Conservation (phyloP, 495 filamentous ascomycete species). For the Pyronema domesticum region DNA sequence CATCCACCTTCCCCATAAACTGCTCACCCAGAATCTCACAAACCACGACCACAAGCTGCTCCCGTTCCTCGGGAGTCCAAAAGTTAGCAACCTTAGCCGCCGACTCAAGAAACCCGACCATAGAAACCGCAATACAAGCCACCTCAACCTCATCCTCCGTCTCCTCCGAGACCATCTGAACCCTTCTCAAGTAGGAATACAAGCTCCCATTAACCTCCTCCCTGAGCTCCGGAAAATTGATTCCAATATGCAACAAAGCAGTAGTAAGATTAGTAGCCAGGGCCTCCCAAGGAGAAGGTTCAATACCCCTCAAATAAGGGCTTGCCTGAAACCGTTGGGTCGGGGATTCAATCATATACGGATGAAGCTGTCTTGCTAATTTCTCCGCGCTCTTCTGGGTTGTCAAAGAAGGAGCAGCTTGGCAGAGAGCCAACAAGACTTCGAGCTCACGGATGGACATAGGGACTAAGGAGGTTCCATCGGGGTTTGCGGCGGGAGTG, state of each 20-base stretch:
- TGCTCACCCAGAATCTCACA: conserved; percentile 58
- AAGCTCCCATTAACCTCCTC: conserved; percentile 42
- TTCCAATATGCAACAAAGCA: conserved; percentile 61
- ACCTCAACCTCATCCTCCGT: conserved; percentile 45
- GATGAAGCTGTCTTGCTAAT: conserved; percentile 53
- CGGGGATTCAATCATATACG: conserved; percentile 68
- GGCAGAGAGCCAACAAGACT: conserved; percentile 72
- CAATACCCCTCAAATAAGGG: conserved; percentile 61
- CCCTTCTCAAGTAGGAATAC: conserved; percentile 48
- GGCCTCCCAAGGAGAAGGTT: conserved; percentile 78
- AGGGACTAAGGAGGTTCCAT: conserved; percentile 32
- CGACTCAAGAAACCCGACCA: conserved; percentile 76
- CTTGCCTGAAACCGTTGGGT: conserved; percentile 59
- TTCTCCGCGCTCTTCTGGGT: conserved; percentile 50
- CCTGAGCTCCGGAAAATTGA: conserved; percentile 46
- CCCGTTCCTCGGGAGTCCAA: conserved; percentile 53
- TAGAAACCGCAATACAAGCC: conserved; percentile 56
- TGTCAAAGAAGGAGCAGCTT: conserved; percentile 56
- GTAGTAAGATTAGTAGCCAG: conserved; percentile 60
- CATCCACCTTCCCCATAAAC: conserved; percentile 69
- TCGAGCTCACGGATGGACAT: conserved; percentile 69
- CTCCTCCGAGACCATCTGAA: conserved; percentile 35
- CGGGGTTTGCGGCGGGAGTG: conserved; percentile 24
- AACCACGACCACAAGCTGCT: conserved; percentile 49
- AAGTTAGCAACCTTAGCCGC: conserved; percentile 56